A percentile compares a stretch with the other conserved stretches of the same genome.
Evolutionary conservation across 2,329 filamentous ascomycete genomes (phyloP).

Genomic region (Xylogone sp.): DNA sequence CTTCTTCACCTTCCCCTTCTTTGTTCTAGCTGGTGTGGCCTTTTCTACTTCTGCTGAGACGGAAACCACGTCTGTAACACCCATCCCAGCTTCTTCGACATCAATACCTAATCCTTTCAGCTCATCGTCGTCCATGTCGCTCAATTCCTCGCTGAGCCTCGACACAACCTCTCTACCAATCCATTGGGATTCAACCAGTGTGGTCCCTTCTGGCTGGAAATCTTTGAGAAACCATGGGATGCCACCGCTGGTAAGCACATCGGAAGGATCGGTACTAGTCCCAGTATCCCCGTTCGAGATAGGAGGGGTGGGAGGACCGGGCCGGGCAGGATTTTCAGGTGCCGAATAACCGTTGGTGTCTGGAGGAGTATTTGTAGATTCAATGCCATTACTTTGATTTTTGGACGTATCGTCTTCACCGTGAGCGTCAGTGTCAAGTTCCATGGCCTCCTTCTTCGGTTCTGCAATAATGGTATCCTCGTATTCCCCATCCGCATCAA

Average conservation of each 20-base stretch:
- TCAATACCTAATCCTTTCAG: slow-evolving; percentile 60
- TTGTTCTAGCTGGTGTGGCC: slow-evolving; percentile 2
- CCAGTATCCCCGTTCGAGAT: slow-evolving; percentile 57
- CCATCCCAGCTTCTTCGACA: slow-evolving; percentile 11
- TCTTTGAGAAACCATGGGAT: slow-evolving; percentile 83
- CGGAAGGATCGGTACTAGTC: slow-evolving; percentile 13
- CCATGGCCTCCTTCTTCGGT: background rate
- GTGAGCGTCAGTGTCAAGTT: background rate
- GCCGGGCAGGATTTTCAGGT: slow-evolving; percentile 11
- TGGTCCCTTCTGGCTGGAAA: slow-evolving; percentile 78
- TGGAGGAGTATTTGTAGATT: slow-evolving; percentile 39
- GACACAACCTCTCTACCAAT: slow-evolving; percentile 67
- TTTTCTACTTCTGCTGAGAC: slow-evolving; percentile 5
- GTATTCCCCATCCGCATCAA: slow-evolving; percentile 24
- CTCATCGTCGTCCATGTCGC: slow-evolving; percentile 89
- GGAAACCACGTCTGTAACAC: slow-evolving; percentile 4
- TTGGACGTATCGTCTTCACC: background rate
- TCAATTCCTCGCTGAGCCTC: slow-evolving; percentile 79
- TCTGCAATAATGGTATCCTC: slow-evolving; percentile 8
- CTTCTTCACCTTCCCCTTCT: slow-evolving; percentile 10
- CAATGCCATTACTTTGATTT: slow-evolving; percentile 24
- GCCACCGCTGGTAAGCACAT: slow-evolving; percentile 63
- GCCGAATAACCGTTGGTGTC: slow-evolving; percentile 41
- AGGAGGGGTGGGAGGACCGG: slow-evolving; percentile 59
- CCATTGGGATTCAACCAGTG: slow-evolving; percentile 71